Percentiles rank a stretch among this genome's conserved stretches.
Evolutionary conservation across 441 rosid genomes (phyloP).

Genomic region (Adansonia grandidieri): DNA sequence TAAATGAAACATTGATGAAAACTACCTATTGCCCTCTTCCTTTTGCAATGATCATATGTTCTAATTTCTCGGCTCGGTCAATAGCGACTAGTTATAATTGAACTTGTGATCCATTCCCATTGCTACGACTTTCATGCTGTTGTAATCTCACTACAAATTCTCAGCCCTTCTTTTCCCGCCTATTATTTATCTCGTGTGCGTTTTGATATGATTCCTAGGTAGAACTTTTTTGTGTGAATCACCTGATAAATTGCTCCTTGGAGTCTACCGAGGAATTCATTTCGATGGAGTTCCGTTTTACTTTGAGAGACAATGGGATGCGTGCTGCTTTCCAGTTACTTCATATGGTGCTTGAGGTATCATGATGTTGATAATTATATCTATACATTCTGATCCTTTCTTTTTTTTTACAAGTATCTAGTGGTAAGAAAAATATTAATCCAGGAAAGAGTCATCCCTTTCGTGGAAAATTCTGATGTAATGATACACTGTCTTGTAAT

Average conservation of each 20-base stretch:
- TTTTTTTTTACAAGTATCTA: slow-evolving; percentile 13
- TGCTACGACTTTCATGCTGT: not conserved
- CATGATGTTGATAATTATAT: slow-evolving; percentile 23
- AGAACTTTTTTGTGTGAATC: slow-evolving; percentile 98
- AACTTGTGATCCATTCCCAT: slow-evolving; percentile 6
- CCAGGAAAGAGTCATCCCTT: slow-evolving; percentile 1
- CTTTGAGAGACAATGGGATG: slow-evolving; percentile 98
- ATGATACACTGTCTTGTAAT: slow-evolving; percentile 25
- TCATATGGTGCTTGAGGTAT: slow-evolving; percentile 99
- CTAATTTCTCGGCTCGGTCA: not conserved
- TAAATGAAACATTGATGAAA: slow-evolving; percentile 1
- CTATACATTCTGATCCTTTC: slow-evolving; percentile 12
- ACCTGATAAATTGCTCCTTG: slow-evolving; percentile 97
- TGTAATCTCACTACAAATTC: not conserved
- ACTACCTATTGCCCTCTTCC: slow-evolving; percentile 1
- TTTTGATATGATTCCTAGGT: slow-evolving; percentile 56
- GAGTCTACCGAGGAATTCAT: slow-evolving; percentile 99
- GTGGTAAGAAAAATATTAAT: slow-evolving; percentile 2
- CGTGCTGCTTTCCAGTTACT: slow-evolving; percentile 97
- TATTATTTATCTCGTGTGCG: slow-evolving; percentile 23
- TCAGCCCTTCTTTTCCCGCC: not conserved
- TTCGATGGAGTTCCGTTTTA: slow-evolving; percentile 98
- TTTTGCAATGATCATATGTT: not conserved
- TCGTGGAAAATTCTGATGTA: slow-evolving; percentile 16
- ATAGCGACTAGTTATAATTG: not conserved